These are phyloP conservation scores for Phalaenopsis equestris DNA, from an alignment of 106 monocot genomes.

Conservation along the genomic window DNA sequence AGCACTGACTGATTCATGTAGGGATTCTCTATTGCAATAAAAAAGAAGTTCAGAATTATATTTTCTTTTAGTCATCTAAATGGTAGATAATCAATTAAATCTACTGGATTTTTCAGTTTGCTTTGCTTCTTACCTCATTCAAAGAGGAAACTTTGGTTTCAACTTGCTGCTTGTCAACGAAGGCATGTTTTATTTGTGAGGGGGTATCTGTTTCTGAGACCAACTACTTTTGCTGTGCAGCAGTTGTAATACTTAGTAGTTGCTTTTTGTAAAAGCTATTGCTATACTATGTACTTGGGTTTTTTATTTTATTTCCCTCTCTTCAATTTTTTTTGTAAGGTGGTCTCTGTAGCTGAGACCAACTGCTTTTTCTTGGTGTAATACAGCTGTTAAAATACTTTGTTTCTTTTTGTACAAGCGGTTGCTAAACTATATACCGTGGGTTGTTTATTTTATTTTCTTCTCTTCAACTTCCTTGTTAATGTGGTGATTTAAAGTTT, in stretches of 20 bases:
- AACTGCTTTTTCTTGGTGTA: neutral
- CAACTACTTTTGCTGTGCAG: neutral
- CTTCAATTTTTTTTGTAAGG: neutral
- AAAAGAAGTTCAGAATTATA: neutral
- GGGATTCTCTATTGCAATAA: neutral
- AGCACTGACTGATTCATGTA: neutral
- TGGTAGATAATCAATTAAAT: neutral
- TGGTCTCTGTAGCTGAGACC: neutral
- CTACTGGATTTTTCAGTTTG: neutral
- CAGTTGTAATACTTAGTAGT: neutral
- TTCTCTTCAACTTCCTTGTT: neutral
- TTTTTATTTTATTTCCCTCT: neutral
- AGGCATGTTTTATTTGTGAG: neutral
- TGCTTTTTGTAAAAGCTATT: neutral
- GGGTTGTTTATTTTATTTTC: neutral
- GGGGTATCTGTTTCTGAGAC: neutral
- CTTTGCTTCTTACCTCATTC: neutral
- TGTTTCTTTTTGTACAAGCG: neutral
- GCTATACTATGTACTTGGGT: neutral
- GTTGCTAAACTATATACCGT: neutral
- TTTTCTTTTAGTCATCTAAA: neutral
- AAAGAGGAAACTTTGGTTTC: neutral
- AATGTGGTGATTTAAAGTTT: neutral
- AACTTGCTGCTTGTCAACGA: neutral
- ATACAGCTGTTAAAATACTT: neutral